Base-by-base conservation (phyloP, 2,329 filamentous ascomycete genomes). In the Penicillium janthinellum region DNA sequence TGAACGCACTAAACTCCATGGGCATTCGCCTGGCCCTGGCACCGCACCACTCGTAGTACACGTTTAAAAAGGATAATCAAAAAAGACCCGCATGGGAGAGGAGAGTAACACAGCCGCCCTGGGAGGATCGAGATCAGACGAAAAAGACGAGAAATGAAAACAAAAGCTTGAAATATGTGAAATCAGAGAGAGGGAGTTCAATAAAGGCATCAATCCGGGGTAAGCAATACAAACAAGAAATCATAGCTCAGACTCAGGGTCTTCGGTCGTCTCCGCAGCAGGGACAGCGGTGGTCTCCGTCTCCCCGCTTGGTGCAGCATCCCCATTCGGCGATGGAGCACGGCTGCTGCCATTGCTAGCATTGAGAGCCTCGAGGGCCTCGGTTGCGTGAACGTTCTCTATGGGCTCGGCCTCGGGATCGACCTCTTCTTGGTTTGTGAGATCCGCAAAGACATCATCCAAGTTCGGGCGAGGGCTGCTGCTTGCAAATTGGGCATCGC, bases 351-450 rank as follows among this genome's bases (percentile, higher is more conserved):
- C 72, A 44, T 75, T 75, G 60, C 75, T 74, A 28, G 74, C 77
- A 58, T 77, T 73, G 14, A 79, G 71, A 22, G 70, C 75, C 58
- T 81, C 79, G 20, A 81, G 67, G 4, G 79, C 79, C 64, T 81
- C 79, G 42, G 78, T 79, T 7, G 78, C 78, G 64, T 81, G 78
- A n/a, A 75, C 77, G 31, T 79, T 78, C 54, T 80, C 77, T 71
- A 77, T 74, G 12, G 64, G 71, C 48, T 73, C 72, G 11, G 65
- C 52, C 15, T 76, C 73, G 6, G 67, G 65, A 8, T 78, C 76
- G 10, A 64, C 70, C 60, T 80, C 78, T 56, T 80, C 77, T 59
- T 80, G 76, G 55, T 80, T 79, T 1, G 78, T 80, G 57, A 81
- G 66, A 52, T 81, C 79, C 10, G 77, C 78, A 64, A 81, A 82